Conservation (phyloP, 805 yeast genomes). For the Monosporozyma servazzii region DNA sequence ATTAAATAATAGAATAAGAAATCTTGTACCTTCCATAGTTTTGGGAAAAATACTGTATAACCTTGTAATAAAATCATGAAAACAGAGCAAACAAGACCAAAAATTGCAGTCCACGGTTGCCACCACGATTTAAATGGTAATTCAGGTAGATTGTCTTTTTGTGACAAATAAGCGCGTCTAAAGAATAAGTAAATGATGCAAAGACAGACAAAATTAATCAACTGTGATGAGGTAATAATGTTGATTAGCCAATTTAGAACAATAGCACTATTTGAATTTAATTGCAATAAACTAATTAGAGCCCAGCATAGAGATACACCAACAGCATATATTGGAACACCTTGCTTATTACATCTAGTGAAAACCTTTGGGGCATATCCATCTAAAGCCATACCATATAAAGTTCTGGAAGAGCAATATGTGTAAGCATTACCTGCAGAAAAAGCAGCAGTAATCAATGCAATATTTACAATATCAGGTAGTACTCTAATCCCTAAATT, state of each 20-base stretch:
- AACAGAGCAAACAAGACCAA: conserved; percentile 39
- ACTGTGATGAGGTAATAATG: conserved; percentile 60
- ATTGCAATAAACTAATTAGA: conserved; percentile 54
- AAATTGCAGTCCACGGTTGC: conserved; percentile 50
- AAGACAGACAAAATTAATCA: conserved; percentile 51
- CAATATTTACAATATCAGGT: conserved; percentile 72
- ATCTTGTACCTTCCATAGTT: conserved; percentile 49
- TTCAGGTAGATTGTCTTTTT: conserved; percentile 34
- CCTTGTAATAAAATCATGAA: conserved; percentile 56
- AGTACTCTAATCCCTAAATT: conserved; percentile 55
- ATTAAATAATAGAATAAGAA: conserved; percentile 67
- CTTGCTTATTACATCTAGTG: conserved; percentile 49
- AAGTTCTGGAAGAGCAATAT: conserved; percentile 59
- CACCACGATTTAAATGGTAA: conserved; percentile 46
- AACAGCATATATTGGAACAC: conserved; percentile 61
- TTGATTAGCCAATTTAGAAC: conserved; percentile 69
- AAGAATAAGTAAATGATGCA: conserved; percentile 53
- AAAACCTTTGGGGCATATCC: conserved; percentile 70
- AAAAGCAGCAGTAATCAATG: conserved; percentile 64
- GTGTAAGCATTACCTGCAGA: conserved; percentile 80
- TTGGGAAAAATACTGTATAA: conserved; percentile 59
- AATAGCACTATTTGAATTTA: conserved; percentile 46
- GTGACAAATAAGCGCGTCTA: conserved; percentile 48
- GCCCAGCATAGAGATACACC: conserved; percentile 48
- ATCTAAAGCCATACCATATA: conserved; percentile 60